Percentiles rank a stretch among this genome's conserved stretches.
Evolutionary conservation across 768 basidiomycete genomes (phyloP).

Genomic region (Leccinum aurantiacum): DNA sequence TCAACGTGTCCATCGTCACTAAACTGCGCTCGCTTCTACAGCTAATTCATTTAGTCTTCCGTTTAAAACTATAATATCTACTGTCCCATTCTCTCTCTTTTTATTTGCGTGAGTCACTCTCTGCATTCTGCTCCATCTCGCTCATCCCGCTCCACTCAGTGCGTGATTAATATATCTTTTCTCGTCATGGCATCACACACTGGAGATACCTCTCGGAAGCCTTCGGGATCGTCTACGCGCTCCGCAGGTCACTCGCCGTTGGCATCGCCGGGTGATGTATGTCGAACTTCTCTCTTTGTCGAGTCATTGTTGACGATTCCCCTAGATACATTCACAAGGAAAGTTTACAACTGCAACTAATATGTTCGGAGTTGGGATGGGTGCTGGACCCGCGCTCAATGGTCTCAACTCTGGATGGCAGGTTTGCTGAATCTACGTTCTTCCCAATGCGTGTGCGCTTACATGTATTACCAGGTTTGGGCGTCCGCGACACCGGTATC

Average conservation of each 20-base stretch:
- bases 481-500: constrained; percentile 47
- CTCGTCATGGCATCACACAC: constrained; percentile 34
- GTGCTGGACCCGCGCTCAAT: constrained; percentile 48
- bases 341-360: constrained; percentile 45
- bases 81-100: constrained; percentile 17
- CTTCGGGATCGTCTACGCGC: constrained; percentile 67
- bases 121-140: constrained; percentile 8
- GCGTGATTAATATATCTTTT: constrained; percentile 31
- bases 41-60: constrained; percentile 37
- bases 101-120: constrained; percentile 30
- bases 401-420: constrained; percentile 65
- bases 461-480: constrained; percentile 52
- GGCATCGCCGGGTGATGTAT: constrained; percentile 58
- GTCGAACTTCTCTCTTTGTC: constrained; percentile 16
- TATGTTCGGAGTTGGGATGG: constrained; percentile 55
- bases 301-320: constrained; percentile 10
- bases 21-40: constrained; percentile 25
- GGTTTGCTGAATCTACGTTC: constrained; percentile 39
- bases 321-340: constrained; percentile 43
- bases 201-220: constrained; percentile 57
- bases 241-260: constrained; percentile 64
- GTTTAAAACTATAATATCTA: constrained; percentile 36
- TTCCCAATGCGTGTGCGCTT: constrained; percentile 7
- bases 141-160: constrained; percentile 24
- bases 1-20: constrained; percentile 28